Evolutionary conservation across 352 stramenopile species (phyloP).

Genomic region (Phytophthora tentaculata): DNA sequence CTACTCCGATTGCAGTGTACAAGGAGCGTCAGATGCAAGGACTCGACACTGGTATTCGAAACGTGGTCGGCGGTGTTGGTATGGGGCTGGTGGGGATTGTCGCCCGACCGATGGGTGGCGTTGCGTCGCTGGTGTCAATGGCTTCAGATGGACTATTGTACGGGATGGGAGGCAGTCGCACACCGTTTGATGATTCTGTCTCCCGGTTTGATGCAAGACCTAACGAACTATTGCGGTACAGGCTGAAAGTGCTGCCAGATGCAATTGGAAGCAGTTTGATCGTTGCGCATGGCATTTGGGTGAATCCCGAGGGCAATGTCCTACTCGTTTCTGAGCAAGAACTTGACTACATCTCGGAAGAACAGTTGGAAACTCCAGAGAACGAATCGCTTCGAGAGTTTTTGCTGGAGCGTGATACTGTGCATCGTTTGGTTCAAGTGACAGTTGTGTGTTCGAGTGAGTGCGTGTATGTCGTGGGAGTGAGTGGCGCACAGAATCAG

Average conservation of each 20-base stretch:
- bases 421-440: slow-evolving; percentile 39
- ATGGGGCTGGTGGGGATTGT: slow-evolving; percentile 85
- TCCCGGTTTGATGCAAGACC: slow-evolving; percentile 54
- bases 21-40: slow-evolving; percentile 72
- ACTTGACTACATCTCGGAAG: slow-evolving; percentile 37
- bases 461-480: slow-evolving; percentile 66
- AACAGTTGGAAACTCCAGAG: slow-evolving; percentile 26
- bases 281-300: slow-evolving; percentile 72
- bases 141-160: slow-evolving; percentile 79
- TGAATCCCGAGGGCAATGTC: slow-evolving; percentile 39
- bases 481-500: slow-evolving; percentile 43
- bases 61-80: slow-evolving; percentile 72
- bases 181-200: slow-evolving; percentile 39
- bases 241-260: slow-evolving; percentile 74
- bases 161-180: slow-evolving; percentile 49
- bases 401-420: slow-evolving; percentile 41
- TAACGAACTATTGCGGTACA: slow-evolving; percentile 81
- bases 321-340: slow-evolving; percentile 23
- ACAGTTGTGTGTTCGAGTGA: slow-evolving; percentile 57
- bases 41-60: slow-evolving; percentile 61
- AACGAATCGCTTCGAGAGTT: slow-evolving; percentile 41
- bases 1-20: slow-evolving; percentile 78
- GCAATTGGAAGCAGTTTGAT: slow-evolving; percentile 53
- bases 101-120: slow-evolving; percentile 74
- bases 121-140: slow-evolving; percentile 81